Base-by-base conservation (phyloP, 495 filamentous ascomycete genomes). In the Hypoxylon rickii region DNA sequence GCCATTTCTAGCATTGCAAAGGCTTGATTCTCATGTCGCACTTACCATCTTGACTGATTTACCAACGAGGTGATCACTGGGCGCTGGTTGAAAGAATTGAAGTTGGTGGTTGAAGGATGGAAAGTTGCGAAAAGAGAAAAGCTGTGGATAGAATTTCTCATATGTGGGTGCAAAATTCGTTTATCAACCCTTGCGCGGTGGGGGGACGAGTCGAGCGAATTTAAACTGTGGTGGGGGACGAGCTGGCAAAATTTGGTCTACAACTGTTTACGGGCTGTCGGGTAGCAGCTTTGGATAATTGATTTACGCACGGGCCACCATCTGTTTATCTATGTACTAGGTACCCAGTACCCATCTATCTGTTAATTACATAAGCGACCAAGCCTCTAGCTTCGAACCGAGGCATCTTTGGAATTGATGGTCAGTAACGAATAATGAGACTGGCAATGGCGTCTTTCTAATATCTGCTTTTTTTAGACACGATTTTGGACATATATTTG, bases 41-140 rank as follows among this genome's bases (percentile, higher is more conserved):
- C 81, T 81, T 70, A 83, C 81, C 81, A 83, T 83, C 67, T 80
- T 83, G 78, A 77, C 68, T 71, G 78, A 70, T 75, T 73, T 67
- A 64, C 72, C 67, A 67, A 58, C 53, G 40, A 55, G 12, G 54
- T 56, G 58, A 53, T 58, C 52, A 69, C 61, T 68, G 64, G 54
- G 32, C 21, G 38, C 13, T 69, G 45, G 71, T 64, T 56, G 69
- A 64, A 63, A 69, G 58, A 54, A 59, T 65, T 54, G 54, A 44
- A 57, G 55, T 63, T 55, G 55, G 31, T 54, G 41, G 34, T 32
- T 50, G 41, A 41, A 50, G 55, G 52, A 46, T 51, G 42, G 55
- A 65, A 67, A 63, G 54, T 67, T 51, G 48, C 59, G 64, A 73
- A 34, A 10, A 29, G 24, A 33, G 29, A 68, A 65, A 66, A 43